Evolutionary conservation across 2,329 filamentous ascomycete species (phyloP).

Genomic region (Penicillium sp.): DNA sequence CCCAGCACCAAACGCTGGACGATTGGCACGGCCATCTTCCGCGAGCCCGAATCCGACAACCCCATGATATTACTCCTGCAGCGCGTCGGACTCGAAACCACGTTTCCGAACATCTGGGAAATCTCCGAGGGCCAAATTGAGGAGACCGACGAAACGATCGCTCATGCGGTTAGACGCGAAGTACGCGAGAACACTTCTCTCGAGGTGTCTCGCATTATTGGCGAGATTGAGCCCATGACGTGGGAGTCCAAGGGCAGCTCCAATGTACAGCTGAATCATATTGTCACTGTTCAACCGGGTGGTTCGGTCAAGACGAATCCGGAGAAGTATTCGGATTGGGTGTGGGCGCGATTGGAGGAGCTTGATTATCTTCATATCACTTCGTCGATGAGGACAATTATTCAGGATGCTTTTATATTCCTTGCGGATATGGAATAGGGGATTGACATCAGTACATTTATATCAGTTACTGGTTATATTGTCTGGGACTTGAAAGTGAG

Average conservation of each 20-base stretch:
- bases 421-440: neutral
- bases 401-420: conserved; percentile 1
- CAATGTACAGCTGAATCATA: conserved; percentile 1
- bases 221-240: neutral
- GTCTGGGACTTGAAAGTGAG: too few relatives aligned
- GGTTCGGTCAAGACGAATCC: neutral
- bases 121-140: conserved; percentile 1
- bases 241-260: conserved; percentile 1
- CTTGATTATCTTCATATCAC: conserved; percentile 1
- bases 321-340: conserved; percentile 1
- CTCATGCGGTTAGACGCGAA: neutral
- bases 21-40: conserved; percentile 1
- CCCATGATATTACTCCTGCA: conserved; percentile 1
- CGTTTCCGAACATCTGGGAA: conserved; percentile 1
- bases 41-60: conserved; percentile 1
- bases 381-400: neutral
- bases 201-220: neutral
- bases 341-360: conserved; percentile 1
- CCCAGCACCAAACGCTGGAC: neutral
- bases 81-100: conserved; percentile 1
- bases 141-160: conserved; percentile 1
- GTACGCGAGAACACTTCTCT: neutral
- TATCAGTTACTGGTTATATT: too few relatives aligned
- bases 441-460: too few relatives aligned
- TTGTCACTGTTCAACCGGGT: conserved; percentile 1